Base-by-base conservation (phyloP, 108 stramenopile species). In the Cylindrotheca closterium region DNA sequence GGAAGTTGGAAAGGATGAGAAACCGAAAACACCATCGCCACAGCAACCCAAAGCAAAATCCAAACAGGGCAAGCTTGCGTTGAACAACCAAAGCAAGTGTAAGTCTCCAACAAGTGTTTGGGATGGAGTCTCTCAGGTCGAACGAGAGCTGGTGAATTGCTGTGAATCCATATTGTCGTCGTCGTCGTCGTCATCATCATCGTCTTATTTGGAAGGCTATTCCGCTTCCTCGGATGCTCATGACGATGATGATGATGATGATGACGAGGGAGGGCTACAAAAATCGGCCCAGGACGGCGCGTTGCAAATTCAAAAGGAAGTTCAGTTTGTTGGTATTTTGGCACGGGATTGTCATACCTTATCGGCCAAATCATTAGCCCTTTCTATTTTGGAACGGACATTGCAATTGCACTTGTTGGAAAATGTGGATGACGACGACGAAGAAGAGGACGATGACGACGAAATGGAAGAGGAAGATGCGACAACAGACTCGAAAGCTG, bases 331-430 rank as follows among this genome's bases (percentile, higher is more conserved):
- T 19, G 79, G 71, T 8, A 68, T 80, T 21, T 3, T 78, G 22
- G 68, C 79, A 3, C 22, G 49, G 23, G 55, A 72, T 32, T 80
- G 83, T 51, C 76, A 84, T 53, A 62, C 50, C 32, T 34, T 79
- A 47, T 32, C 56, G 7, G 37, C 69, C 1, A 55, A 63, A 19
- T 24, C 63, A 12, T 32, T 84, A 31, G 79, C 77, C 3, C 51
- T 84, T 19, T 73, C 79, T 3, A 80, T 84, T 73, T 51, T 83
- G n/a, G 78, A 83, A 49, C 71, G 76, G 18, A 70, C 78, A 3
- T 18, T 81, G 30, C 60, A 67, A 29, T 50, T 31, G 3, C 50
- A 74, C 34, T 46, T 67, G 47, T 17, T 15, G 15, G 73, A 74
- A 53, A 26, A 55, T 23, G 49, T 34, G 8, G 61, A 55, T 18